phyloP scores from a whole-genome alignment of 2,329 filamentous ascomycete species.

The Colletotrichum orbiculare region DNA sequence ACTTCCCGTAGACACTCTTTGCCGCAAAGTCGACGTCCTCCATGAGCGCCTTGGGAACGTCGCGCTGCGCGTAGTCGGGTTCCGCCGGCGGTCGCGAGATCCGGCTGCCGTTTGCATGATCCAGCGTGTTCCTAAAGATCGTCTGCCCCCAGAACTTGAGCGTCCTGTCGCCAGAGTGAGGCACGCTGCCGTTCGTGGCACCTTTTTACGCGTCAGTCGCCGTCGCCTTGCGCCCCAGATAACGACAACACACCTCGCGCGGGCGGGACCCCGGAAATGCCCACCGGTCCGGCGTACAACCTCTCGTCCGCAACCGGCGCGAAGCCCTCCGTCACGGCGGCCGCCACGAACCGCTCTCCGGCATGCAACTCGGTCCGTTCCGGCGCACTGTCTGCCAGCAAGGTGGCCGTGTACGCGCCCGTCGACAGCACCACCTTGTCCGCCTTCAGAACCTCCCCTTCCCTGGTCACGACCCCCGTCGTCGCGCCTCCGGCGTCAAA shows the following conservation, averaged over 20 bases:
- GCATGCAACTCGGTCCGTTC: constrained; percentile 58
- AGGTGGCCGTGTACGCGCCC: constrained; percentile 60
- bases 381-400: constrained; percentile 56
- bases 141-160: constrained; percentile 64
- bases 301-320: constrained; percentile 53
- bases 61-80: constrained; percentile 64
- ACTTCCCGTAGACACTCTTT: constrained; percentile 63
- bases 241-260: constrained; percentile 8
- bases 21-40: constrained; percentile 62
- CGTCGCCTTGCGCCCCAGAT: background rate
- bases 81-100: constrained; percentile 60
- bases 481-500: constrained; percentile 54
- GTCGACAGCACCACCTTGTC: constrained; percentile 61
- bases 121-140: constrained; percentile 59
- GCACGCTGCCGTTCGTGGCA: constrained; percentile 58
- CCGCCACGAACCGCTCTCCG: constrained; percentile 61
- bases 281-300: constrained; percentile 55
- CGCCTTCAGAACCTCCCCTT: constrained; percentile 58
- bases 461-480: constrained; percentile 59
- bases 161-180: constrained; percentile 50
- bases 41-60: constrained; percentile 58
- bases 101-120: constrained; percentile 54
- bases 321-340: constrained; percentile 61
- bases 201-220: background rate
- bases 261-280: constrained; percentile 39